Percentiles rank a stretch among this genome's conserved stretches.
Evolutionary conservation across 495 filamentous ascomycete genomes (phyloP).

Genomic region (Evansstolkia leycettana): DNA sequence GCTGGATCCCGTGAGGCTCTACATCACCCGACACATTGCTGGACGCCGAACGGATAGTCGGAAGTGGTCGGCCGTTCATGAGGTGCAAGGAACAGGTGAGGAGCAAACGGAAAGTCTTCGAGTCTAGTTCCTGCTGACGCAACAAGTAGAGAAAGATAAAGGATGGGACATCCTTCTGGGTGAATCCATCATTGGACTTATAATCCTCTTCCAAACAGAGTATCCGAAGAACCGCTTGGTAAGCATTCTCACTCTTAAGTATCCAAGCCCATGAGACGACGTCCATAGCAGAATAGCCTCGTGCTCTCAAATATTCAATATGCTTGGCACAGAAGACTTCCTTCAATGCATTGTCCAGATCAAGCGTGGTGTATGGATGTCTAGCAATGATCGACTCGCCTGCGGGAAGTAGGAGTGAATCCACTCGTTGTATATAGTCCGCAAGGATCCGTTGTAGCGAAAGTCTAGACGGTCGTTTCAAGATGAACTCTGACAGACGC

Average conservation of each 20-base stretch:
- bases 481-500: too few species aligned
- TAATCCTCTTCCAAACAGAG: conserved; percentile 20
- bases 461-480: conserved; percentile 3
- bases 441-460: conserved; percentile 25
- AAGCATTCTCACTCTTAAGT: conserved; percentile 27
- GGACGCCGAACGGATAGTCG: conserved; percentile 1
- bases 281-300: conserved; percentile 34
- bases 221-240: conserved; percentile 29
- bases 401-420: conserved; percentile 15
- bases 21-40: conserved; percentile 1
- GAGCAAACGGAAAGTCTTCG: conserved; percentile 29
- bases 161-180: conserved; percentile 19
- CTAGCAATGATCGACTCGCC: conserved; percentile 1
- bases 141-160: conserved; percentile 41
- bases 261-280: conserved; percentile 49
- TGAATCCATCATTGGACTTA: conserved; percentile 2
- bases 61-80: conserved; percentile 20
- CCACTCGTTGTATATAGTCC: conserved; percentile 27
- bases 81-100: conserved; percentile 28
- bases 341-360: conserved; percentile 16
- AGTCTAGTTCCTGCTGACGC: conserved; percentile 26
- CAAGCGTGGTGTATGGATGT: not conserved
- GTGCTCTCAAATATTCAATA: conserved; percentile 19
- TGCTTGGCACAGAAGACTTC: conserved; percentile 22
- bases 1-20: conserved; percentile 6